Evolutionary conservation across 1,284 basidiomycete species (phyloP).

Genomic region (Austroboletus olivaceoglutinosus): DNA sequence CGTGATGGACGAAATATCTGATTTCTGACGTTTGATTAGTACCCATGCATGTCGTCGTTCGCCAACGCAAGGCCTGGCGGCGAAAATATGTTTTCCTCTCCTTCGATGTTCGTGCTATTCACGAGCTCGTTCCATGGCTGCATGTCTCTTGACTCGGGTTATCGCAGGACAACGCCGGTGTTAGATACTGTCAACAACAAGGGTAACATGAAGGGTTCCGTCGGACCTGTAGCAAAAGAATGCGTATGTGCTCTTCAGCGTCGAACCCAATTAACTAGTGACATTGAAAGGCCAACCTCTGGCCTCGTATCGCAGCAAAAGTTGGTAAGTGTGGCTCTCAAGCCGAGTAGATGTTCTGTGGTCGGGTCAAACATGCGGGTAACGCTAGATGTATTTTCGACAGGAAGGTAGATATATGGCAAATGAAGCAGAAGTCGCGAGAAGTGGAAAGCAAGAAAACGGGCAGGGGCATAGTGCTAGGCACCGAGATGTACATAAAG

Average conservation of each 20-base stretch:
- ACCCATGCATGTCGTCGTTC: slow-evolving; percentile 98
- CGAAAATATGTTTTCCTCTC: slow-evolving; percentile 98
- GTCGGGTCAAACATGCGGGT: no score
- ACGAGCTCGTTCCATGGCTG: background rate
- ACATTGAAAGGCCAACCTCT: slow-evolving; percentile 81
- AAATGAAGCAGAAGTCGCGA: no score
- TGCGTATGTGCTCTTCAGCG: slow-evolving; percentile 57
- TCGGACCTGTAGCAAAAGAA: slow-evolving; percentile 97
- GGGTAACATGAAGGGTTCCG: slow-evolving; percentile 99
- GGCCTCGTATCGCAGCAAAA: slow-evolving; percentile 99
- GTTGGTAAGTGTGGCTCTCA: no score
- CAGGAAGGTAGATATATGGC: no score
- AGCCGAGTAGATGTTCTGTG: no score
- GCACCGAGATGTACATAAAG: background rate
- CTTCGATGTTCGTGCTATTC: slow-evolving; percentile 78
- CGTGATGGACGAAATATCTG: background rate
- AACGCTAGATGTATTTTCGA: no score
- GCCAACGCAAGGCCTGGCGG: slow-evolving; percentile 99
- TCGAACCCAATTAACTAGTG: background rate
- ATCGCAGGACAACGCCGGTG: slow-evolving; percentile 87
- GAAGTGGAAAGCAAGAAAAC: no score
- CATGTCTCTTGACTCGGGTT: background rate
- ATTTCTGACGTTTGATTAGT: slow-evolving; percentile 40
- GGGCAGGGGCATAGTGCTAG: no score
- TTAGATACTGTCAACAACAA: slow-evolving; percentile 98